Base-by-base conservation (phyloP, 2,329 filamentous ascomycete genomes). In the Pseudogymnoascus sp. region DNA sequence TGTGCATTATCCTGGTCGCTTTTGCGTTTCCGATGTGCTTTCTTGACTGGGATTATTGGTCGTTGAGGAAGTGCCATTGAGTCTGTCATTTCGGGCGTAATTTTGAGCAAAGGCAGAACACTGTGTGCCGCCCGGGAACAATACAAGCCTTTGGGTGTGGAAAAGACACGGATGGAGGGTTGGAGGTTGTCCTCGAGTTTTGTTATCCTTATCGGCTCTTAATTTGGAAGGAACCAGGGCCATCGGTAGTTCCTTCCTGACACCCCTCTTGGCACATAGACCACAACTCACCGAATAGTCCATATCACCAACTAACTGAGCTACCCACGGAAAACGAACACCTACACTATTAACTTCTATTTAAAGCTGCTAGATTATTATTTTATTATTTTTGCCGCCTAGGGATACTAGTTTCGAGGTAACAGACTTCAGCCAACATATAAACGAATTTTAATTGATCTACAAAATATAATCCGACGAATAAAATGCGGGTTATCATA, bases 1-100 rank as follows among this genome's bases (percentile, higher is more conserved):
- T 33, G 50, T 56, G 50, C 28, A 56, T 56, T 56, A 56, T 56
- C 50, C 50, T 56, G 50, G 50, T 56, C 50, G 28, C 28, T 56
- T 56, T 56, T 35, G 50, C 28, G 50, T 56, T 56, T 56, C 50
- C 28, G 50, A 56, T 56, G 50, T 11, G 50, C 16, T 22, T 56
- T 56, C 11, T 56, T 56, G 28, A 8, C 28, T 35, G 50, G 28
- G 28, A 56, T 56, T 35, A 56, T 56, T 56, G 50, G 50, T 8
- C 50, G 50, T 33, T 56, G 50, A 12, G 50, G 50, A 14, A 56
- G 50, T 12, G 50, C 50, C 50, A 56, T 56, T 33, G 28, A 35
- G 28, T 33, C 28, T 35, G 50, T 33, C 50, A 56, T 35, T 35
- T 56, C 6, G n/a, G 28, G 16, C 16, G 28, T 16, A 35, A 33